Percentiles rank a stretch among this genome's conserved stretches.
phyloP scores from a whole-genome alignment of 139 green algal genomes.

The Picochlorum sp. region DNA sequence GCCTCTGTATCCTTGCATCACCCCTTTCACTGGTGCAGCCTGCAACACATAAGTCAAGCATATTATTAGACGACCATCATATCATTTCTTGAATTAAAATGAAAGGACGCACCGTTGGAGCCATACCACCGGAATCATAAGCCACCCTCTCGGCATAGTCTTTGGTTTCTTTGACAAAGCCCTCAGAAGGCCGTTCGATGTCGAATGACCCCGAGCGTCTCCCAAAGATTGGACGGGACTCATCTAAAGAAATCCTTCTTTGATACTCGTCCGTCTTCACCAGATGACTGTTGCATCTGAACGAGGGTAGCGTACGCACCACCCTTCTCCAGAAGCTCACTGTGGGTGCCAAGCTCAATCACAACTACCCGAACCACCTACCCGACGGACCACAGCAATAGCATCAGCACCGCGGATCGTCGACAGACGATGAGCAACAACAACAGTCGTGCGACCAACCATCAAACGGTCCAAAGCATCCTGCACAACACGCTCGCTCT shows the following conservation, averaged over 20 bases:
- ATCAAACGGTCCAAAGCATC: constrained; percentile 48
- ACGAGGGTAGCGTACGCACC: constrained; percentile 59
- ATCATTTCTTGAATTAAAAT: no score
- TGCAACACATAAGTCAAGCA: no score
- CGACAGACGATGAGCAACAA: constrained; percentile 55
- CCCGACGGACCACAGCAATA: constrained; percentile 49
- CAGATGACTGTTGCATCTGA: constrained; percentile 45
- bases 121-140: no score
- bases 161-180: no score
- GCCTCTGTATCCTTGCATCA: no score
- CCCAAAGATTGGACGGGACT: constrained; percentile 3
- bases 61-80: no score
- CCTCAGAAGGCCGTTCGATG: no score
- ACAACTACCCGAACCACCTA: no score
- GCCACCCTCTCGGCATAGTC: no score
- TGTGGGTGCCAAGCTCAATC: constrained; percentile 56
- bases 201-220: background rate
- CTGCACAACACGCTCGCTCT: constrained; percentile 44
- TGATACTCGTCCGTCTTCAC: background rate
- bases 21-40: no score
- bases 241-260: background rate
- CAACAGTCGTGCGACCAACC: constrained; percentile 41
- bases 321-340: constrained; percentile 36
- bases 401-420: constrained; percentile 45
- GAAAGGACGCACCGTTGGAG: no score